Evolutionary conservation across 2,329 filamentous ascomycete species (phyloP), one percentile per base, ranked within the genome.

Genomic region (Diaporthe australafricana): DNA sequence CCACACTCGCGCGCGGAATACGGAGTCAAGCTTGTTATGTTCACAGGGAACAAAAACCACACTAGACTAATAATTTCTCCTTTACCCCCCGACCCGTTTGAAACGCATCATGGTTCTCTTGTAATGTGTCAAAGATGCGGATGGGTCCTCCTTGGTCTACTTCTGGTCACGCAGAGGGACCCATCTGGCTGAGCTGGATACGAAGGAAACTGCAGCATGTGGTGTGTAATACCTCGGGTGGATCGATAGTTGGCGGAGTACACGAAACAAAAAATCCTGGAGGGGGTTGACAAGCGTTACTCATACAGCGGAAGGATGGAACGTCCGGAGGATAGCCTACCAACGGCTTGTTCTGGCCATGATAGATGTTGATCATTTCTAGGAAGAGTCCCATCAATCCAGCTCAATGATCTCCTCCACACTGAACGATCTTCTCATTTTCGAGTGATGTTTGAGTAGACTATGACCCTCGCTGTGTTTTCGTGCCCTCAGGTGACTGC

Each of bases 61-160:
- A 76, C 78, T 84, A 84, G 83, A 84, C 81, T 84, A 84, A 84
- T 84, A 84, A 77, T 79, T 79, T 80, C 77, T 77, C 77, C 78
- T 79, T 77, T 78, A 75, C 77, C 42, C 38, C 38, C 65, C 52
- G 50, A 69, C 55, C 65, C 25, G 63, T 69, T 60, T 42, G 53
- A 62, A 55, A 32, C 53, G 27, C 27, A 55, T 35, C 38, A 57
- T 56, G 68, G 42, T n/a, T 68, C 42, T 53, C 30, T 40, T 68
- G 25, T 68, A 52, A 74, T 68, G 30, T 70, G 68, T 60, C 35
- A 71, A 45, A 55, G 56, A 50, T 38, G 60, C 17, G 30, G 60
- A 50, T 42, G 60, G 38, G 22, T 69, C 56, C 38, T 65, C 16
- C 48, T 55, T 40, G 66, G 40, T 47, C 67, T 60, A 42, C 66